Evolutionary conservation across 2,329 filamentous ascomycete species (phyloP).

Genomic region (Aspergillus flavus): DNA sequence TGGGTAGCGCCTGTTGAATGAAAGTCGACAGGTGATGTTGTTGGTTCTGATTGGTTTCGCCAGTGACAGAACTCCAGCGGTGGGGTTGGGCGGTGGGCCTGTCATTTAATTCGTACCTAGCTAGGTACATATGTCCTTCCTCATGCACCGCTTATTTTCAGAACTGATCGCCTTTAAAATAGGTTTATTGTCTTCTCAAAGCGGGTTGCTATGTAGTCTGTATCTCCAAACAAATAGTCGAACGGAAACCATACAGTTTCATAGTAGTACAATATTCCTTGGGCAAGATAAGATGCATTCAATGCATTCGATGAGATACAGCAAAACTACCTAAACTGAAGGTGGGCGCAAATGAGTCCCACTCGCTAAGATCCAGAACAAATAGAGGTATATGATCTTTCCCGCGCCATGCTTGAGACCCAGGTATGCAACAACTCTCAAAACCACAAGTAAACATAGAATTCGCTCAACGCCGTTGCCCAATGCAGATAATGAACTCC

Average conservation of each 20-base stretch:
- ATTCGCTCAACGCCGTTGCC: constrained; percentile 10
- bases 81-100: not conserved
- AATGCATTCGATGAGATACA: not conserved
- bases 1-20: not conserved
- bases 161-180: too few species aligned
- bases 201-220: not conserved
- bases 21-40: constrained; percentile 4
- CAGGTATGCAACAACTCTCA: constrained; percentile 9
- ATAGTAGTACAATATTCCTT: not conserved
- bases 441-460: constrained; percentile 2
- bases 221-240: not conserved
- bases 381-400: constrained; percentile 8
- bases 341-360: not conserved
- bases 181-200: too few species aligned
- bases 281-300: not conserved
- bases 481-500: constrained; percentile 16
- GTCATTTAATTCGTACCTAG: too few species aligned
- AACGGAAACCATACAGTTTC: not conserved
- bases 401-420: constrained; percentile 13
- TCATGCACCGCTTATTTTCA: too few species aligned
- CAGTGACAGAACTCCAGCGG: not conserved
- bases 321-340: not conserved
- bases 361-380: constrained; percentile 7
- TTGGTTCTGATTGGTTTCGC: constrained; percentile 4
- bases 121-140: too few species aligned